A percentile compares a stretch with the other conserved stretches of the same genome.
phyloP scores from a whole-genome alignment of 345 rosid species.

The Arabis alpina region DNA sequence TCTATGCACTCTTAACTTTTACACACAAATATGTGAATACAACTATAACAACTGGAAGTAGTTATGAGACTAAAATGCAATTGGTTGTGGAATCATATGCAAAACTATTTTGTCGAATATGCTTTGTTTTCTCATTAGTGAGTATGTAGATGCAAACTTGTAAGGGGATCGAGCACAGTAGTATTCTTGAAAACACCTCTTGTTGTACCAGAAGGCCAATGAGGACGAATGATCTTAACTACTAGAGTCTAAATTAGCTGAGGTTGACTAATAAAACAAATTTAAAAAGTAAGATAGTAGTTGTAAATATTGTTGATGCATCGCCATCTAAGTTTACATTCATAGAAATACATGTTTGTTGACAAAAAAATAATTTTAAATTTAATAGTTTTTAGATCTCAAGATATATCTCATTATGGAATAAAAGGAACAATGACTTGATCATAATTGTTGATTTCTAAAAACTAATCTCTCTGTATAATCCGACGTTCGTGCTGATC shows the following conservation, averaged over 20 bases:
- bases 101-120: not conserved
- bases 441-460: not conserved
- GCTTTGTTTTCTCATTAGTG: not conserved
- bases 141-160: not conserved
- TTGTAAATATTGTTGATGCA: no score
- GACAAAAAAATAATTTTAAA: not conserved
- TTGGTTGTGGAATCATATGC: not conserved
- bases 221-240: not conserved
- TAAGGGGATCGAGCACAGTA: not conserved
- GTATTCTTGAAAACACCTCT: not conserved
- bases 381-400: not conserved
- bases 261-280: not conserved
- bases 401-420: not conserved
- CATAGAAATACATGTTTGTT: no score
- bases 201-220: not conserved
- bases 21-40: conserved; percentile 2
- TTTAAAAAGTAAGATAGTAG: not conserved
- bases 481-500: no score
- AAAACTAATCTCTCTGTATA: no score
- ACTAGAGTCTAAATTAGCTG: not conserved
- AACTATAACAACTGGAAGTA: not conserved
- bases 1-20: not conserved
- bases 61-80: conserved; percentile 2
- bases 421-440: not conserved
- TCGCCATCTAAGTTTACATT: no score